These are phyloP conservation scores for Lignosus rhinocerotis DNA, from an alignment of 1,284 basidiomycete genomes.

Conservation along the genomic window DNA sequence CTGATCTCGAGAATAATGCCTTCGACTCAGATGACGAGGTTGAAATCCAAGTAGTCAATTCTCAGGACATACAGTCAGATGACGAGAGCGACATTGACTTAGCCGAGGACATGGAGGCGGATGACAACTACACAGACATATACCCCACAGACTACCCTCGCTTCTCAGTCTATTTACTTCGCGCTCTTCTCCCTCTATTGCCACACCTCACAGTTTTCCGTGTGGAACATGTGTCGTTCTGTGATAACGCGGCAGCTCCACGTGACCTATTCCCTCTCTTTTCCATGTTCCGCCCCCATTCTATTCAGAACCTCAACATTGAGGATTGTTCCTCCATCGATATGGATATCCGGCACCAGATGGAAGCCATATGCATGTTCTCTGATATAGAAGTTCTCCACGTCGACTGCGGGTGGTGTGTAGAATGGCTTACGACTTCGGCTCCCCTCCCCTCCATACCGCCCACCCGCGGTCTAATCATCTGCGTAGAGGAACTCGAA, in stretches of 20 bases:
- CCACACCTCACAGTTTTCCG: not conserved
- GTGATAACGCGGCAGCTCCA: not conserved
- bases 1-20: not conserved
- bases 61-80: not conserved
- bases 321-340: slow-evolving; percentile 2
- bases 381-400: not conserved
- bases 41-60: not conserved
- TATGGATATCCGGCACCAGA: not conserved
- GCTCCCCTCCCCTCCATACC: not conserved
- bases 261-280: not conserved
- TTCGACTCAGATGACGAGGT: not conserved
- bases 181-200: not conserved
- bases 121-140: not conserved
- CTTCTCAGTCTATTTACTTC: not conserved
- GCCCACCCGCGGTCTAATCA: not conserved
- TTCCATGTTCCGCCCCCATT: not conserved
- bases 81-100: no score
- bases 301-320: not conserved
- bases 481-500: not conserved
- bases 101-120: no score
- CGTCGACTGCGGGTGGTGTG: slow-evolving; percentile 1
- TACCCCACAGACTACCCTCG: not conserved
- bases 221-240: not conserved
- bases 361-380: slow-evolving; percentile 6
- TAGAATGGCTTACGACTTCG: not conserved